Percentiles rank a stretch among this genome's conserved stretches.
Conservation (phyloP, 345 rosid species). For the Eutrema japonicum region DNA sequence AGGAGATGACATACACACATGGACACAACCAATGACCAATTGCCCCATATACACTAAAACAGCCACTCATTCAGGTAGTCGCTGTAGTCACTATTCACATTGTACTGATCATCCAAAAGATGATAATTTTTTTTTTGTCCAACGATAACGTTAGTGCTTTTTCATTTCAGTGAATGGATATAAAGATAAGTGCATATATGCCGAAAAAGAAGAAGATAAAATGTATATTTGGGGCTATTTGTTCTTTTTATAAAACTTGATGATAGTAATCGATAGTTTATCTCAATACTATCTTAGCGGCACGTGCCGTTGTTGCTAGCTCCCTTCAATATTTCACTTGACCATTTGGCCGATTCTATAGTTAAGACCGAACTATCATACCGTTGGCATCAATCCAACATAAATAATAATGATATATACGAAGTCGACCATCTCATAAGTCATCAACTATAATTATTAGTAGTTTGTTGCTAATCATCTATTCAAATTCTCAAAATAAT, state of each 20-base stretch:
- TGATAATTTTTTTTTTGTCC: background rate
- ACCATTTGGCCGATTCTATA: constrained; percentile 8
- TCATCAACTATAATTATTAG: background rate
- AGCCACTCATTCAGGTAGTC: background rate
- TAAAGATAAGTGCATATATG: background rate
- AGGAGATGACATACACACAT: constrained; percentile 16
- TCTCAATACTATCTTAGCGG: too few relatives aligned
- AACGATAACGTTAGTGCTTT: background rate
- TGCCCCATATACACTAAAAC: background rate
- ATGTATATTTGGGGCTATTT: background rate
- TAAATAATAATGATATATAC: background rate
- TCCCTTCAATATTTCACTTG: constrained; percentile 5
- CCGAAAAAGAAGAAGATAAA: background rate
- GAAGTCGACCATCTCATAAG: background rate
- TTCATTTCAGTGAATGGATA: background rate
- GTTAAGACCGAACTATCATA: background rate
- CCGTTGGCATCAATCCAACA: background rate
- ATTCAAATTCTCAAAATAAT: background rate
- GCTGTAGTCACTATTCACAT: constrained; percentile 22
- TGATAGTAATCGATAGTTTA: background rate
- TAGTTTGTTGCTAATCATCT: constrained; percentile 1
- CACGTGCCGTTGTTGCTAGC: background rate
- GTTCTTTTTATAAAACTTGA: background rate
- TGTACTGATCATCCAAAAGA: constrained; percentile 10
- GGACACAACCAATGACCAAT: background rate